These are phyloP conservation scores for Rhipidocladum racemiflorum DNA, from an alignment of 176 grass and related monocot species.

Conservation along the genomic window DNA sequence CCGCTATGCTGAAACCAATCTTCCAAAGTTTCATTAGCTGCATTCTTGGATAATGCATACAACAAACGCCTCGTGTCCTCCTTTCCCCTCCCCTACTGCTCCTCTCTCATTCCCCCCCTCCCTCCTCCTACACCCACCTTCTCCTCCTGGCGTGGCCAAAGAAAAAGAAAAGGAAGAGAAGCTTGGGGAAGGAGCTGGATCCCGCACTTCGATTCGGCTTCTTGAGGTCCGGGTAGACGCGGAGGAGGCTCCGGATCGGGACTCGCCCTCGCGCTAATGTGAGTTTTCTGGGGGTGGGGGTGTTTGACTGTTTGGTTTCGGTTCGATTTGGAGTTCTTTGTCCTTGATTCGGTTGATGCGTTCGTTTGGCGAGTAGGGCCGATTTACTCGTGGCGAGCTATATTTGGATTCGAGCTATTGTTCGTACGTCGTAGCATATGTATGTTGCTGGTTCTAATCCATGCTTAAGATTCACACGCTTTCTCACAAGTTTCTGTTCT, in stretches of 20 bases:
- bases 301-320: too few relatives aligned
- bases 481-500: slow-evolving; percentile 35
- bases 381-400: not conserved
- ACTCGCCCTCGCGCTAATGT: not conserved
- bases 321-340: not conserved
- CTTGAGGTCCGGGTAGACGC: not conserved
- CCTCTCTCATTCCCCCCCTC: not conserved
- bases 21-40: too few relatives aligned
- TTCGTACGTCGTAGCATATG: not conserved
- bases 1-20: too few relatives aligned
- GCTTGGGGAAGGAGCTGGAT: not conserved
- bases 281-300: not conserved
- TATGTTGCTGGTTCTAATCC: not conserved
- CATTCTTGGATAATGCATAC: too few relatives aligned
- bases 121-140: slow-evolving; percentile 9
- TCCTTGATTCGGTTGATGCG: not conserved
- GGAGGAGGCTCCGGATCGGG: not conserved
- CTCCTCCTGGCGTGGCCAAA: slow-evolving; percentile 4
- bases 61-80: slow-evolving; percentile 14
- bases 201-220: not conserved
- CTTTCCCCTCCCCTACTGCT: not conserved
- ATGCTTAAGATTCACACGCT: slow-evolving; percentile 9
- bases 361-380: not conserved
- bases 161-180: not conserved
- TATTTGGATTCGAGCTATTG: not conserved